These are phyloP conservation scores for Ocimum tenuiflorum DNA, from an alignment of 257 asterid genomes.

Conservation along the genomic window DNA sequence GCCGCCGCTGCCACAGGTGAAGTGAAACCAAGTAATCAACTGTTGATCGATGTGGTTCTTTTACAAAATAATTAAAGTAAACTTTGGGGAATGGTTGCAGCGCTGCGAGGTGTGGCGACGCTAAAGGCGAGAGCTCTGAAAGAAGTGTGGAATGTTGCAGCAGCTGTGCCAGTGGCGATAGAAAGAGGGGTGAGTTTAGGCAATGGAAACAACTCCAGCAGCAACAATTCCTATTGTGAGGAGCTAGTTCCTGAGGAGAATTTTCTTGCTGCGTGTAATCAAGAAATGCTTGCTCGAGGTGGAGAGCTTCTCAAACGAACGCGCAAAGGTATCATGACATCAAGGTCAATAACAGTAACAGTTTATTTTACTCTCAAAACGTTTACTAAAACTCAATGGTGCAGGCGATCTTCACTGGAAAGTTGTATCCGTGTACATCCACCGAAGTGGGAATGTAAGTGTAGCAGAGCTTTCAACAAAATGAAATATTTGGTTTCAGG, in stretches of 20 bases:
- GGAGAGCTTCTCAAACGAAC: conserved; percentile 90
- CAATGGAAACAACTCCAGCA: conserved; percentile 32
- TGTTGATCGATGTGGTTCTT: no score
- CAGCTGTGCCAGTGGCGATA: conserved; percentile 67
- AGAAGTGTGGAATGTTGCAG: conserved; percentile 95
- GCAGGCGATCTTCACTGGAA: conserved; percentile 98
- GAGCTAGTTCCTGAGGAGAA: conserved; percentile 73
- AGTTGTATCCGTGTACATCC: conserved; percentile 85
- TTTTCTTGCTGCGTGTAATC: conserved; percentile 85
- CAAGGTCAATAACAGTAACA: no score
- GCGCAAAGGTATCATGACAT: conserved; percentile 54
- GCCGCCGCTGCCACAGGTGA: conserved; percentile 97
- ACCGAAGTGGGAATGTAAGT: conserved; percentile 76
- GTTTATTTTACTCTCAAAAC: neutral
- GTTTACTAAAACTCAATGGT: neutral
- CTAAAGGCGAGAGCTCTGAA: conserved; percentile 86
- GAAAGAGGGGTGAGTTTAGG: conserved; percentile 47
- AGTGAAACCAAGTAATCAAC: neutral
- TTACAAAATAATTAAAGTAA: no score
- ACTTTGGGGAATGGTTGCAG: conserved; percentile 18
- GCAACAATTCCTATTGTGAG: conserved; percentile 35
- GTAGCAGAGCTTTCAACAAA: no score
- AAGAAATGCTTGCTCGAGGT: conserved; percentile 86
- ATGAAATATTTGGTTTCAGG: neutral
- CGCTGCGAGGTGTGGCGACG: conserved; percentile 93